Percentiles rank a stretch among this genome's conserved stretches.
Evolutionary conservation across 768 basidiomycete genomes (phyloP).

Genomic region (Mycena rebaudengoi): DNA sequence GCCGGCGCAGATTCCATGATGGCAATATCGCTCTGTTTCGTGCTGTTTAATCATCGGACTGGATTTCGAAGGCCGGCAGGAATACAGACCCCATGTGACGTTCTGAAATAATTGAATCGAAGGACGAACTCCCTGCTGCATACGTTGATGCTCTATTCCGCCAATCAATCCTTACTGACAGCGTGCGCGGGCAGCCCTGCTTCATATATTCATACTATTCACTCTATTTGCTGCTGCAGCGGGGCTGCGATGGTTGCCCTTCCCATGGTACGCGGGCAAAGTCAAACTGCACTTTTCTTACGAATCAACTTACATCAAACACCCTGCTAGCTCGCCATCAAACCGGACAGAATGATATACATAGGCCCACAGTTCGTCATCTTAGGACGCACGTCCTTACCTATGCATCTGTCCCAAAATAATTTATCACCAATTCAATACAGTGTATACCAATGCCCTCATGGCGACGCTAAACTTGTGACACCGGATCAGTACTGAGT

Average conservation of each 20-base stretch:
- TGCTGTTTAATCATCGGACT: background rate
- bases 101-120: background rate
- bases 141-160: slow-evolving; percentile 1
- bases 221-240: background rate
- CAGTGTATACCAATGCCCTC: no score
- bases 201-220: background rate
- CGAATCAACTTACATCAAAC: background rate
- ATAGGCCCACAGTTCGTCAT: no score
- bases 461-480: no score
- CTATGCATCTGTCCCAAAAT: no score
- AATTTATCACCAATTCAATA: no score
- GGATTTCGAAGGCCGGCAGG: background rate
- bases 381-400: no score
- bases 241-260: background rate
- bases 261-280: background rate
- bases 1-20: background rate
- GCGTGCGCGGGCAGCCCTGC: background rate
- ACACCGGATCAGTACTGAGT: no score
- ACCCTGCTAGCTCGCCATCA: background rate
- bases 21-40: background rate
- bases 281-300: background rate
- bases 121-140: slow-evolving; percentile 6
- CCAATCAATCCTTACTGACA: slow-evolving; percentile 4
- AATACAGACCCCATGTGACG: background rate
- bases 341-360: no score